Evolutionary conservation across 2,329 filamentous ascomycete species (phyloP).

Genomic region (Hymenoscyphus scutula): DNA sequence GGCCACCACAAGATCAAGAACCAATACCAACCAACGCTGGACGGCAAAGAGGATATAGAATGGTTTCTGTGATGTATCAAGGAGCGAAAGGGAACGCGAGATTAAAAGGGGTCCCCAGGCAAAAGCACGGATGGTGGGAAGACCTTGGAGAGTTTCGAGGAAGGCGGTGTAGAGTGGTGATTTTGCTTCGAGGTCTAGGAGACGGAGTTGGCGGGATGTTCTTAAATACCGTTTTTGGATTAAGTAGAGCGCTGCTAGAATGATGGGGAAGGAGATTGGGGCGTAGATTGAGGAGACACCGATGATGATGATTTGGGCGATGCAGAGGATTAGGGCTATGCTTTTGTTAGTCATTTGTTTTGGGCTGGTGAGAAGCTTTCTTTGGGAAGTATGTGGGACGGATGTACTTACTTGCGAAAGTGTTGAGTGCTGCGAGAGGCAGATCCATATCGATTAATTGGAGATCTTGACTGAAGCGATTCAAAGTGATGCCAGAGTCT

Average conservation of each 20-base stretch:
- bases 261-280: conserved; percentile 29
- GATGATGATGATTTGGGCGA: conserved; percentile 39
- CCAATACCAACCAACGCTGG: conserved; percentile 54
- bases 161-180: conserved; percentile 49
- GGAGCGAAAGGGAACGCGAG: neutral
- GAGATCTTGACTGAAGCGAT: conserved; percentile 31
- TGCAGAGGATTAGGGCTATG: conserved; percentile 23
- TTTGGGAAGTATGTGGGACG: too few relatives aligned
- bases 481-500: conserved; percentile 25
- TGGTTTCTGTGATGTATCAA: conserved; percentile 52
- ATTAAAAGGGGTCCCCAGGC: conserved; percentile 38
- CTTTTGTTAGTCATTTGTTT: neutral
- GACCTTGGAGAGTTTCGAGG: conserved; percentile 44
- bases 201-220: conserved; percentile 50
- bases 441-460: conserved; percentile 34
- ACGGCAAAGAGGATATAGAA: conserved; percentile 55
- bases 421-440: conserved; percentile 16
- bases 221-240: conserved; percentile 46
- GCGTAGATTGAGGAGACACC: conserved; percentile 33
- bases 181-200: conserved; percentile 46
- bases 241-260: conserved; percentile 16
- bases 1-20: conserved; percentile 34
- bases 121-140: conserved; percentile 47
- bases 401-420: conserved; percentile 33
- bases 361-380: too few relatives aligned